Evolutionary conservation across 1,284 basidiomycete species (phyloP).

Genomic region (Austropuccinia psidii): DNA sequence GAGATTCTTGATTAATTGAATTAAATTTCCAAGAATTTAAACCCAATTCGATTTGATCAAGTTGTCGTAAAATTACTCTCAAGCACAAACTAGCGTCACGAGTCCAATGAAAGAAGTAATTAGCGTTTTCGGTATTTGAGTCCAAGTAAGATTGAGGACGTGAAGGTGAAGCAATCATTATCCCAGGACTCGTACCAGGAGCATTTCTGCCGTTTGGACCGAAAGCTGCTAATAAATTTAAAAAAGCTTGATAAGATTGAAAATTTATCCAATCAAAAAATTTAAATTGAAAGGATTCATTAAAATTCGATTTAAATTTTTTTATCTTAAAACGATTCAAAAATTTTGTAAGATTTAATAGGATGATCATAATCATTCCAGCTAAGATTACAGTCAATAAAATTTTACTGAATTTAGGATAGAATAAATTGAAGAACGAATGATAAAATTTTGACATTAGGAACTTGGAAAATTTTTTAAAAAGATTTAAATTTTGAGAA

Average conservation of each 20-base stretch:
- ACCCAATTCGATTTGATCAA: conserved; percentile 35
- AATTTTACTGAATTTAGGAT: too few relatives aligned
- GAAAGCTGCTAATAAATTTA: conserved; percentile 37
- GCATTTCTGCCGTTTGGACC: conserved; percentile 39
- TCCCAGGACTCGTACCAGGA: conserved; percentile 32
- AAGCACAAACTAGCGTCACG: conserved; percentile 38
- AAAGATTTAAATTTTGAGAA: too few relatives aligned
- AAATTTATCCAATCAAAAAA: neutral
- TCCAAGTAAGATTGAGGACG: conserved; percentile 36
- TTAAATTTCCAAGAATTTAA: conserved; percentile 13
- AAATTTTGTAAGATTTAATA: too few relatives aligned
- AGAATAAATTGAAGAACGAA: too few relatives aligned
- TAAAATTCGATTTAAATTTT: too few relatives aligned
- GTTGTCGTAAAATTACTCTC: conserved; percentile 31
- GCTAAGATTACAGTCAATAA: too few relatives aligned
- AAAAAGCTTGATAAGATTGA: neutral
- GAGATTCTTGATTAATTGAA: conserved; percentile 27
- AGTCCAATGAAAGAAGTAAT: conserved; percentile 40
- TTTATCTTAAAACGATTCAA: too few relatives aligned
- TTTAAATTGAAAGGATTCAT: too few relatives aligned
- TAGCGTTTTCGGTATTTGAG: conserved; percentile 38
- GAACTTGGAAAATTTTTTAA: too few relatives aligned
- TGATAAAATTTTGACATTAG: too few relatives aligned
- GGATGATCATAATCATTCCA: too few relatives aligned
- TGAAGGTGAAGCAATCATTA: conserved; percentile 39